Percentiles rank a stretch among this genome's conserved stretches.
These are phyloP conservation scores for Larix kaempferi DNA, from an alignment of 75 land plant species.

Conservation along the genomic window DNA sequence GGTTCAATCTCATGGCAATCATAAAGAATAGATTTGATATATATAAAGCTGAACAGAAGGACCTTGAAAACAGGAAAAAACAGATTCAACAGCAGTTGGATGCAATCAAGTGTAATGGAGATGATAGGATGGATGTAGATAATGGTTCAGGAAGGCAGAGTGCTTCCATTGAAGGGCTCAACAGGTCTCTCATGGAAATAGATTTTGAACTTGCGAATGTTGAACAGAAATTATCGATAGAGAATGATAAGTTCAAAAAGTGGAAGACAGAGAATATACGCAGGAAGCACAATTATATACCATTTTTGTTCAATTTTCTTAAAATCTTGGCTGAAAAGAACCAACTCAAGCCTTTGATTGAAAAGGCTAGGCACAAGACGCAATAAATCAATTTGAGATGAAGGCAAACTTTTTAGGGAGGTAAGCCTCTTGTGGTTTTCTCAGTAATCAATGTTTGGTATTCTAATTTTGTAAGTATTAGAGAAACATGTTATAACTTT, in stretches of 20 bases:
- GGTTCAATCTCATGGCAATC: constrained; percentile 94
- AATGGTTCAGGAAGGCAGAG: constrained; percentile 12
- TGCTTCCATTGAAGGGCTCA: constrained; percentile 38
- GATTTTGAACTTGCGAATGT: constrained; percentile 66
- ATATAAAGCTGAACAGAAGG: constrained; percentile 75
- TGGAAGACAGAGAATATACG: constrained; percentile 98
- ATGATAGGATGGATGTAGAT: constrained; percentile 20
- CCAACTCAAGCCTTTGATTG: constrained; percentile 95
- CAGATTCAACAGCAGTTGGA: constrained; percentile 51
- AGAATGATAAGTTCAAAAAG: constrained; percentile 97
- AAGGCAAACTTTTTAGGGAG: neutral
- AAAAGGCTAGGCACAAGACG: constrained; percentile 94
- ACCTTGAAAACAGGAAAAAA: constrained; percentile 71
- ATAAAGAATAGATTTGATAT: constrained; percentile 95
- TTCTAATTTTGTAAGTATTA: neutral
- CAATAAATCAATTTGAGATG: constrained; percentile 10
- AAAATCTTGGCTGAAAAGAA: constrained; percentile 97
- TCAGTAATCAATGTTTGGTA: neutral
- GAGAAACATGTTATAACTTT: neutral
- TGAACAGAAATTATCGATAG: constrained; percentile 75
- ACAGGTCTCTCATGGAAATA: constrained; percentile 59
- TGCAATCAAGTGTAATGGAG: constrained; percentile 29
- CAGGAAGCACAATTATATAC: constrained; percentile 97
- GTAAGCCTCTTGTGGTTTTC: neutral
- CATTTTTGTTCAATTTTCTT: constrained; percentile 94